Conservation (phyloP, 1,284 basidiomycete species). For the Stygiomarasmius scandens region DNA sequence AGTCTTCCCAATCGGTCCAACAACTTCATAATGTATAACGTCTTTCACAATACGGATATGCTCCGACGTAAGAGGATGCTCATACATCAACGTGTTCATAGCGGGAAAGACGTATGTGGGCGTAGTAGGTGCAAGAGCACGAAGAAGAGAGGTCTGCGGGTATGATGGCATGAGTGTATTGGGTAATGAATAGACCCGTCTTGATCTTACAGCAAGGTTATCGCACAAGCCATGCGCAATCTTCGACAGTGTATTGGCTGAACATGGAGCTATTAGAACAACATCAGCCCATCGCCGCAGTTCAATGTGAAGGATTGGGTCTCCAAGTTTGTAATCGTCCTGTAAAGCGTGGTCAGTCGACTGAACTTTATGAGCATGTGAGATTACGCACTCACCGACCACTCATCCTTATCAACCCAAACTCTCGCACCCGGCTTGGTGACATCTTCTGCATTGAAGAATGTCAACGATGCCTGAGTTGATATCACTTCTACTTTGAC, state of each 20-base stretch:
- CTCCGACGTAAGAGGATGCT: constrained; percentile 88
- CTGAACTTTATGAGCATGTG: too few relatives aligned
- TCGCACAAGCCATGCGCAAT: constrained; percentile 89
- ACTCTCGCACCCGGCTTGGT: constrained; percentile 61
- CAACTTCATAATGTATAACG: constrained; percentile 77
- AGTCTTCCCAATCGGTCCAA: constrained; percentile 84
- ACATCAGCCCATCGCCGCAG: constrained; percentile 95
- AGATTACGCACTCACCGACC: constrained; percentile 74
- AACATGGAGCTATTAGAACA: constrained; percentile 92
- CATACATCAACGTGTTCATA: constrained; percentile 98
- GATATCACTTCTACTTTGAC: constrained; percentile 87
- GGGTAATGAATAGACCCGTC: too few relatives aligned
- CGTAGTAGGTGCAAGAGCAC: constrained; percentile 81
- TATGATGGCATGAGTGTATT: too few relatives aligned
- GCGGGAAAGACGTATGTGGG: constrained; percentile 93
- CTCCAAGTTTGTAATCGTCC: constrained; percentile 72
- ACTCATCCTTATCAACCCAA: constrained; percentile 94
- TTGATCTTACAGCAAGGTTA: constrained; percentile 85
- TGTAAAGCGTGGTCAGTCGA: too few relatives aligned
- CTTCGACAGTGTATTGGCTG: constrained; percentile 94
- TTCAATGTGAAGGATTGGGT: constrained; percentile 96
- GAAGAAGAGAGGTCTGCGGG: constrained; percentile 82
- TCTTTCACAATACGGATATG: constrained; percentile 77
- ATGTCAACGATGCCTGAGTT: constrained; percentile 77
- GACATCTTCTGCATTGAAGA: constrained; percentile 68